phyloP scores from a whole-genome alignment of 2,329 filamentous ascomycete species.

The Fusarium verticillioides region DNA sequence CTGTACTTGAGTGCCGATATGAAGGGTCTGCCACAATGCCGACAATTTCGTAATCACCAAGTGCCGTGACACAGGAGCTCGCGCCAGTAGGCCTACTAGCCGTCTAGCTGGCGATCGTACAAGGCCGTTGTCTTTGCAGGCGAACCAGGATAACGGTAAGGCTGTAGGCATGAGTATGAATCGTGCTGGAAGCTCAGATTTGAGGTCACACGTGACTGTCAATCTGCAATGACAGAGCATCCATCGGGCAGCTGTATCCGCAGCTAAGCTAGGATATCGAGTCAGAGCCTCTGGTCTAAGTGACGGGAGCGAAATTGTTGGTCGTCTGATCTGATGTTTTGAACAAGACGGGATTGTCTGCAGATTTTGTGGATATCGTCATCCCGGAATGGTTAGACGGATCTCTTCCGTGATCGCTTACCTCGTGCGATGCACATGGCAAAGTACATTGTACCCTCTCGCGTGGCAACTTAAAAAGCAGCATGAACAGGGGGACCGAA shows the following conservation, averaged over 20 bases:
- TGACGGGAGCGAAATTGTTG: not conserved
- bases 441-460: slow-evolving; percentile 42
- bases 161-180: slow-evolving; percentile 15
- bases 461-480: slow-evolving; percentile 12
- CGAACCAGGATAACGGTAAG: slow-evolving; percentile 19
- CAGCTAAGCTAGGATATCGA: not conserved
- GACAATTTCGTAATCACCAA: slow-evolving; percentile 19
- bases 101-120: slow-evolving; percentile 10
- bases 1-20: slow-evolving; percentile 13
- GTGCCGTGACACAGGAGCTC: slow-evolving; percentile 21
- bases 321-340: slow-evolving; percentile 11
- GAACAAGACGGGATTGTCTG: slow-evolving; percentile 7
- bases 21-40: slow-evolving; percentile 13
- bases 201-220: slow-evolving; percentile 1
- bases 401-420: slow-evolving; percentile 39
- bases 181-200: not conserved
- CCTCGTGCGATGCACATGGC: slow-evolving; percentile 42
- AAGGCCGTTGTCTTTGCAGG: slow-evolving; percentile 4
- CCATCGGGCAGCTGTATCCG: not conserved
- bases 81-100: slow-evolving; percentile 1
- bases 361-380: slow-evolving; percentile 30
- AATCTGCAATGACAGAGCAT: slow-evolving; percentile 2
- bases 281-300: not conserved
- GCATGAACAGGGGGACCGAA: slow-evolving; percentile 26
- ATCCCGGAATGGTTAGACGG: slow-evolving; percentile 39